phyloP scores from a whole-genome alignment of 139 green algal genomes.

The Micromonas pusilla region DNA sequence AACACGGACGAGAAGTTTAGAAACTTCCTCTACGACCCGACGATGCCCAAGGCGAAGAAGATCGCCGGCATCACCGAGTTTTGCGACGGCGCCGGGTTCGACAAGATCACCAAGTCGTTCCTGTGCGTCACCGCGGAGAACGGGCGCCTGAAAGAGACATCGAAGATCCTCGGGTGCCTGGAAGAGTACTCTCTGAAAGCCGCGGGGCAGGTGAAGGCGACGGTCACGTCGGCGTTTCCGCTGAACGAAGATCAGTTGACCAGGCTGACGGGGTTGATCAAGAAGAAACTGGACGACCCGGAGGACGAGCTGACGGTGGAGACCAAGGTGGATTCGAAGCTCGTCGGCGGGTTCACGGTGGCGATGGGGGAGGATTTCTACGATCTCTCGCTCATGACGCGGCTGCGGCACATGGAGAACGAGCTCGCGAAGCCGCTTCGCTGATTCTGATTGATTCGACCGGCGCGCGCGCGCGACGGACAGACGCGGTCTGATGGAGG shows the following conservation, averaged over 20 bases:
- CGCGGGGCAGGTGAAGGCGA: conserved; percentile 57
- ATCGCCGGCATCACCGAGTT: conserved; percentile 22
- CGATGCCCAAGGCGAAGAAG: conserved; percentile 24
- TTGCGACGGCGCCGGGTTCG: conserved; percentile 41
- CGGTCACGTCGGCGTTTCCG: conserved; percentile 58
- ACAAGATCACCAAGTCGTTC: conserved; percentile 52
- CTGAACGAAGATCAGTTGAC: conserved; percentile 46
- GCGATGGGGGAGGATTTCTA: conserved; percentile 73
- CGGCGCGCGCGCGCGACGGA: no score
- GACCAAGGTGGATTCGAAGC: conserved; percentile 57
- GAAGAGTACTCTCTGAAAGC: conserved; percentile 52
- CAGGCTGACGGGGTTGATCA: conserved; percentile 48
- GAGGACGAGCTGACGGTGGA: conserved; percentile 51
- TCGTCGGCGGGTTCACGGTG: conserved; percentile 68
- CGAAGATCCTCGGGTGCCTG: conserved; percentile 48
- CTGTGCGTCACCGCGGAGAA: conserved; percentile 58
- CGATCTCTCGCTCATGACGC: conserved; percentile 57
- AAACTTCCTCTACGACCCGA: conserved; percentile 25
- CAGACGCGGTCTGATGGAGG: no score
- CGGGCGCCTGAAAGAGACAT: conserved; percentile 51
- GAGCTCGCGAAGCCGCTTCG: conserved; percentile 2
- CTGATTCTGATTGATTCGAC: no score
- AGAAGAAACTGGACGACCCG: conserved; percentile 45
- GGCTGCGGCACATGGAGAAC: conserved; percentile 52
- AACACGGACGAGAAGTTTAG: conserved; percentile 26